A percentile compares a stretch with the other conserved stretches of the same genome.
Evolutionary conservation across 2,329 filamentous ascomycete genomes (phyloP).

Genomic region (Ophioceras dolichostomum): DNA sequence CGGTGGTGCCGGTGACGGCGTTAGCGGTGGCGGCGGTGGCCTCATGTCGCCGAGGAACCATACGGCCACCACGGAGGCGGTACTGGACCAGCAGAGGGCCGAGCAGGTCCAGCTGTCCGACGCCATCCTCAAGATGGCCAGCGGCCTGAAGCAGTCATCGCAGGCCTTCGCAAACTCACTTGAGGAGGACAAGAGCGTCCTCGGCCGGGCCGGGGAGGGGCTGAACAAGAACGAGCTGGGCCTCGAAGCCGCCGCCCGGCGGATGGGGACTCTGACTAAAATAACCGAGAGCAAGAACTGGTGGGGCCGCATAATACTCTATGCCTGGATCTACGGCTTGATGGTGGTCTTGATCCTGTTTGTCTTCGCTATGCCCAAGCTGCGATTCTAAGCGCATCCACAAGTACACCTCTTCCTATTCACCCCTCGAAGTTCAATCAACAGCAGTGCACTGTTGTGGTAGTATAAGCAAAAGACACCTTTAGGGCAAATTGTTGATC

Average conservation of each 20-base stretch:
- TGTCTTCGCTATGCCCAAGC: constrained; percentile 78
- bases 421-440: too few relatives aligned
- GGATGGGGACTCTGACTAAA: constrained; percentile 63
- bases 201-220: constrained; percentile 59
- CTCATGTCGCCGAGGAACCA: constrained; percentile 27
- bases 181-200: constrained; percentile 57
- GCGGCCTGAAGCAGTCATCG: constrained; percentile 64
- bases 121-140: constrained; percentile 71
- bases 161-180: constrained; percentile 59
- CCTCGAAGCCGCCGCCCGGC: constrained; percentile 62
- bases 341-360: constrained; percentile 68
- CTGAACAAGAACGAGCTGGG: constrained; percentile 65
- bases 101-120: constrained; percentile 77
- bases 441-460: too few relatives aligned
- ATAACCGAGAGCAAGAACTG: constrained; percentile 86
- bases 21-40: constrained; percentile 10
- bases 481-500: too few relatives aligned
- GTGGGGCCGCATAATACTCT: constrained; percentile 75
- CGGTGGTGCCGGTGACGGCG: too few relatives aligned
- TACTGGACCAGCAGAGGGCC: constrained; percentile 62
- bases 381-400: constrained; percentile 73
- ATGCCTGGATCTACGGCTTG: constrained; percentile 70
- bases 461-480: too few relatives aligned
- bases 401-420: too few relatives aligned
- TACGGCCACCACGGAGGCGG: constrained; percentile 48